phyloP scores from a whole-genome alignment of 345 rosid species.

The Adansonia digitata region DNA sequence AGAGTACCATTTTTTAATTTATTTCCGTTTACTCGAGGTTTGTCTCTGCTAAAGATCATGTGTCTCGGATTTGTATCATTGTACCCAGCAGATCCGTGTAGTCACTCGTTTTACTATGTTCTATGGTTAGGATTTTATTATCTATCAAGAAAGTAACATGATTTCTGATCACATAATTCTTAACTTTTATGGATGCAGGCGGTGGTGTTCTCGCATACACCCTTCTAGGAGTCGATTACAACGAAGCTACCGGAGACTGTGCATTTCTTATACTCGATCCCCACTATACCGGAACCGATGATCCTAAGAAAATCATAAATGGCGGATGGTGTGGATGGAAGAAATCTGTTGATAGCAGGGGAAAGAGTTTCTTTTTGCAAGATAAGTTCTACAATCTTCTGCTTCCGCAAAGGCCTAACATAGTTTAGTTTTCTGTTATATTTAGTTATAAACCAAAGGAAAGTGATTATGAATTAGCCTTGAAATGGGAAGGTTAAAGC shows the following conservation, averaged over 20 bases:
- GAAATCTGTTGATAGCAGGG: conserved; percentile 79
- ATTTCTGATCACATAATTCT: not conserved
- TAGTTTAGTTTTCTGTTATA: conserved; percentile 1
- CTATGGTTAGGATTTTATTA: not conserved
- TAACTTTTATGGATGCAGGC: conserved; percentile 37
- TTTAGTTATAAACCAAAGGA: not conserved
- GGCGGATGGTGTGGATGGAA: conserved; percentile 99
- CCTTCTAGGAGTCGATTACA: conserved; percentile 77
- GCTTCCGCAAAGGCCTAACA: conserved; percentile 70
- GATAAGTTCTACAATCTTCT: conserved; percentile 89
- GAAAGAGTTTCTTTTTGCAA: conserved; percentile 77
- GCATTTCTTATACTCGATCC: conserved; percentile 92
- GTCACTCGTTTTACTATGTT: not conserved
- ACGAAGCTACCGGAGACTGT: conserved; percentile 72
- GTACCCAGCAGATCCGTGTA: not conserved
- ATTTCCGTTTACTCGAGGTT: not conserved
- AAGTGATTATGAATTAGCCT: not conserved
- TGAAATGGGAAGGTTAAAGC: not conserved
- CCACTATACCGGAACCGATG: conserved; percentile 79
- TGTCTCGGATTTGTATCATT: not conserved
- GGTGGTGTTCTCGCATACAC: conserved; percentile 98
- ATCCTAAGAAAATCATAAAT: conserved; percentile 73
- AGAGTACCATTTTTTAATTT: not conserved
- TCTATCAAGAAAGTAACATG: not conserved
- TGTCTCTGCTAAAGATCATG: not conserved